Evolutionary conservation across 1,139 yeast species (phyloP).

Genomic region (Saccharomyces pastorianus): DNA sequence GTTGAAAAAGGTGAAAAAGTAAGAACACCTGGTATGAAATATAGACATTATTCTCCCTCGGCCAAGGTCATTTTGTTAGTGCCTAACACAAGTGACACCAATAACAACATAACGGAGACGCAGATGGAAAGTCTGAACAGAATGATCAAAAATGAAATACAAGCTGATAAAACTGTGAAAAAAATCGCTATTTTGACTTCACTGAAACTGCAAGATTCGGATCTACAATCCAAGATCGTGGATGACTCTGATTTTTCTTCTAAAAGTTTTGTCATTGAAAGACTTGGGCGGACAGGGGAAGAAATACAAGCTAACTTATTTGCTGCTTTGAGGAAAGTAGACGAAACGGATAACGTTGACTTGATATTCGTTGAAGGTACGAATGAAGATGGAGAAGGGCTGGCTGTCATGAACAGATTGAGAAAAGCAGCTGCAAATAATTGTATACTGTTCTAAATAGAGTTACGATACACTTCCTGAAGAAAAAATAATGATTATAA

Average conservation of each 20-base stretch:
- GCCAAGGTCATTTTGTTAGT: constrained; percentile 70
- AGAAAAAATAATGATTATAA: no score
- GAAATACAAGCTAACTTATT: constrained; percentile 72
- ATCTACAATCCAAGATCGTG: background rate
- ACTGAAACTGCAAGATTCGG: constrained; percentile 7
- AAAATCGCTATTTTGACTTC: constrained; percentile 33
- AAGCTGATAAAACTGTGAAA: constrained; percentile 8
- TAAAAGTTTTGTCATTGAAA: constrained; percentile 32
- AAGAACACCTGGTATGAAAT: constrained; percentile 96
- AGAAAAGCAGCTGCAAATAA: constrained; percentile 72
- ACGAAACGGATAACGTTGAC: constrained; percentile 49
- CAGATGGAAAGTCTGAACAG: constrained; percentile 2
- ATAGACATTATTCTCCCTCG: constrained; percentile 86
- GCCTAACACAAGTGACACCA: constrained; percentile 15
- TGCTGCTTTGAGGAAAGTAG: constrained; percentile 62
- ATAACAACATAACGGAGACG: background rate
- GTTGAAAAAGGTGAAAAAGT: constrained; percentile 66
- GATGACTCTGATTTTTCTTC: background rate
- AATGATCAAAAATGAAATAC: constrained; percentile 10
- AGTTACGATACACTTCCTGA: no score
- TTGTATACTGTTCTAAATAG: constrained; percentile 20
- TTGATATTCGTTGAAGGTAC: constrained; percentile 67
- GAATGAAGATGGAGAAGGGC: constrained; percentile 63
- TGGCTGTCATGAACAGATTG: constrained; percentile 89
- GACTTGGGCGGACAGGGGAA: constrained; percentile 50